Conservation (phyloP, 306 rosid genomes). For the Acacia confusa region DNA sequence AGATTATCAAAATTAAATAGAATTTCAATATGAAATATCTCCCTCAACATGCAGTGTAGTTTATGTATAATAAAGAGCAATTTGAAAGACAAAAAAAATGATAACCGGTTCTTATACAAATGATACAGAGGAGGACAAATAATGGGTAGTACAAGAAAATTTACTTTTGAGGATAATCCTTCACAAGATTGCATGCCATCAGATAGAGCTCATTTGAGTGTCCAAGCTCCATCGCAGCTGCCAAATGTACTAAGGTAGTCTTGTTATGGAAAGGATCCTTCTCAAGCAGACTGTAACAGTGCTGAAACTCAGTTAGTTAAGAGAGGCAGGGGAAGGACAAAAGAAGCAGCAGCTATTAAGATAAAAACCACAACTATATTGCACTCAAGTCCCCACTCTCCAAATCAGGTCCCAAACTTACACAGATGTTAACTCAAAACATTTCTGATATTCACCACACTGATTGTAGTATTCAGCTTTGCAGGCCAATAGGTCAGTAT, state of each 20-base stretch:
- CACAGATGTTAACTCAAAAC: constrained; percentile 88
- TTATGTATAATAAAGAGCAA: not conserved
- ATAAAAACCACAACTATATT: constrained; percentile 14
- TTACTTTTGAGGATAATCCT: constrained; percentile 97
- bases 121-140: constrained; percentile 24
- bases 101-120: constrained; percentile 17
- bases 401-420: constrained; percentile 55
- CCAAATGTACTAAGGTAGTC: constrained; percentile 88
- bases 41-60: not conserved
- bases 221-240: constrained; percentile 97
- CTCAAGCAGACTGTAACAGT: constrained; percentile 76
- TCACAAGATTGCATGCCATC: constrained; percentile 94
- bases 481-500: constrained; percentile 91
- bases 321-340: not conserved
- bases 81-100: not conserved
- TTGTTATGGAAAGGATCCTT: constrained; percentile 94
- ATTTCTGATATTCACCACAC: constrained; percentile 94
- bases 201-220: constrained; percentile 95
- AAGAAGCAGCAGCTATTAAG: constrained; percentile 5
- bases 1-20: not conserved
- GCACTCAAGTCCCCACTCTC: constrained; percentile 38
- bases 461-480: constrained; percentile 98
- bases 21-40: not conserved
- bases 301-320: constrained; percentile 17
- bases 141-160: not conserved